Percentiles rank a stretch among this genome's conserved stretches.
Evolutionary conservation across 2,329 filamentous ascomycete species (phyloP).

Genomic region (Trichothecium sympodiale): DNA sequence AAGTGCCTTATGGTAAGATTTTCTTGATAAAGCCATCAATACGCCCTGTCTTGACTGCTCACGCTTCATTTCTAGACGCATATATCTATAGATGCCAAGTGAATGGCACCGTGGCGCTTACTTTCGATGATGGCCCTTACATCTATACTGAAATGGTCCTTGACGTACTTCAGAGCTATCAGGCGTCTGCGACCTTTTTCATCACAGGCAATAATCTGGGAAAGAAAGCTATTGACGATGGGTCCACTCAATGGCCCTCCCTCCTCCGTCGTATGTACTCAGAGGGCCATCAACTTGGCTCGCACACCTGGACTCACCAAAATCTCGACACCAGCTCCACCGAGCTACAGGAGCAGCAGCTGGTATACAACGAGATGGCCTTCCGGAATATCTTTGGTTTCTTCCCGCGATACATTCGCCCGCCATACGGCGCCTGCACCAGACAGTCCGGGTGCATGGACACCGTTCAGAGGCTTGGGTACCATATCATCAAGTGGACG

Average conservation of each 20-base stretch:
- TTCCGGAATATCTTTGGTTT: conserved; percentile 29
- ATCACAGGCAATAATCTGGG: conserved; percentile 28
- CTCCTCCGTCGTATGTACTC: conserved; percentile 28
- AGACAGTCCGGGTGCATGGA: conserved; percentile 24
- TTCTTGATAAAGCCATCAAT: not conserved
- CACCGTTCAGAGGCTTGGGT: conserved; percentile 30
- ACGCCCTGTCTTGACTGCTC: too few relatives aligned
- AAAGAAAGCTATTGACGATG: conserved; percentile 29
- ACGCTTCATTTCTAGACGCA: not conserved
- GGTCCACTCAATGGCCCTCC: conserved; percentile 18
- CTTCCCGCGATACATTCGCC: conserved; percentile 31
- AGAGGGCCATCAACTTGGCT: conserved; percentile 33
- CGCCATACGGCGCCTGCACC: conserved; percentile 33
- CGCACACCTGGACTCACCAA: conserved; percentile 36
- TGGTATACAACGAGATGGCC: conserved; percentile 33
- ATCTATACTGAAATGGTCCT: conserved; percentile 29
- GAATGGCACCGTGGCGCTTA: conserved; percentile 28
- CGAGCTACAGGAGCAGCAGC: conserved; percentile 23
- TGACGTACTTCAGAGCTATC: conserved; percentile 19
- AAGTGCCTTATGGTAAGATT: conserved; percentile 25
- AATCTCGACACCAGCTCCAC: conserved; percentile 25
- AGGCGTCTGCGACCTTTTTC: conserved; percentile 29
- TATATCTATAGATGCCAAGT: conserved; percentile 22
- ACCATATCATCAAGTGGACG: conserved; percentile 45
- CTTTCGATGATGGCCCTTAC: conserved; percentile 36